Evolutionary conservation across 208 protist genomes (phyloP).

Genomic region (Phytomonas sp.): DNA sequence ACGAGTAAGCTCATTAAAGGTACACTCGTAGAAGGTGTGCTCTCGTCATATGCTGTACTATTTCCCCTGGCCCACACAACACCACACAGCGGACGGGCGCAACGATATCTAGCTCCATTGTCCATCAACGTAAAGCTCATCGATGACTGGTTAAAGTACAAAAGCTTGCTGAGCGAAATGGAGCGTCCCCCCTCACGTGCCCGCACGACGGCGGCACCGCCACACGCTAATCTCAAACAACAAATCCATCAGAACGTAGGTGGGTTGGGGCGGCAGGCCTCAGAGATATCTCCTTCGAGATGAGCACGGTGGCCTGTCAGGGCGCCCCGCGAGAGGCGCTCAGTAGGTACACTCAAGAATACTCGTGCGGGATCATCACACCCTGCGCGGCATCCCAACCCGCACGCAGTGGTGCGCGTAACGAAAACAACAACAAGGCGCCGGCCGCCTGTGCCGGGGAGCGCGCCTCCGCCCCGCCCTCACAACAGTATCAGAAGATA

Average conservation of each 20-base stretch:
- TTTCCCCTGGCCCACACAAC: not conserved
- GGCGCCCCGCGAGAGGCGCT: not conserved
- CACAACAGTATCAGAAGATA: not conserved
- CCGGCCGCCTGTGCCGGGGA: not conserved
- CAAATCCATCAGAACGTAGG: not conserved
- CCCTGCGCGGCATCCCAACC: not conserved
- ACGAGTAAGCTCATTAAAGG: slow-evolving; percentile 7
- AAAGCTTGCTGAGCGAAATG: not conserved
- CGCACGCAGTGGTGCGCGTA: too few species aligned
- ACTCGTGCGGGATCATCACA: not conserved
- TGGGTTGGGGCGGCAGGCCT: not conserved
- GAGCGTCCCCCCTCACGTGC: not conserved
- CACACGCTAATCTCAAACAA: not conserved
- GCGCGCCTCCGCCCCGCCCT: not conserved
- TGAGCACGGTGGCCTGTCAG: not conserved
- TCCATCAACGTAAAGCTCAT: not conserved
- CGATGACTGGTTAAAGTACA: not conserved
- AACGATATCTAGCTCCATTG: not conserved
- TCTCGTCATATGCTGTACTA: not conserved
- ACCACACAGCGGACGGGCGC: not conserved
- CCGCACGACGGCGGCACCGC: not conserved
- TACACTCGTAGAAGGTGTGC: slow-evolving; percentile 4
- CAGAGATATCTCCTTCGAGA: not conserved
- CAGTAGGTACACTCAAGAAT: not conserved
- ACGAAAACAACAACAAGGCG: not conserved